Evolutionary conservation across 345 rosid species (phyloP).

Genomic region (Anacardium occidentale): DNA sequence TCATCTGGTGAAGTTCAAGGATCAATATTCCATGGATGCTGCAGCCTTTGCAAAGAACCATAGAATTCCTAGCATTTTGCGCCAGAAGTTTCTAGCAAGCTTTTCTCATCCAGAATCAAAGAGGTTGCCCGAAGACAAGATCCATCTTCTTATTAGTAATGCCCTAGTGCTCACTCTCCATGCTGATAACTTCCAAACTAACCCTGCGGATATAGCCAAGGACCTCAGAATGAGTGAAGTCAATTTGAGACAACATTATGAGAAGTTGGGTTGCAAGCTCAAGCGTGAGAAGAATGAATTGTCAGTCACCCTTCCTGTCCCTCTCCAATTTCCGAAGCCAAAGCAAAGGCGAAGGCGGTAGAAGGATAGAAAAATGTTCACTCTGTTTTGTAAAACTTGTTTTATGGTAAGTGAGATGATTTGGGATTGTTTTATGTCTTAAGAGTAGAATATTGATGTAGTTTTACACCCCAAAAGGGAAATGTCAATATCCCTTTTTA

Average conservation of each 20-base stretch:
- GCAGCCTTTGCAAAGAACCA: conserved; percentile 56
- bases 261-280: conserved; percentile 76
- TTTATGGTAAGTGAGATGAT: background rate
- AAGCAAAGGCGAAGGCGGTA: conserved; percentile 38
- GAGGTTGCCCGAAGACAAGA: conserved; percentile 47
- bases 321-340: conserved; percentile 54
- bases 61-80: conserved; percentile 52
- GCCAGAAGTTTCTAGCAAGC: conserved; percentile 44
- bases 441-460: background rate
- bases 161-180: conserved; percentile 72
- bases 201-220: conserved; percentile 63
- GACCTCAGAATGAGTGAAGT: conserved; percentile 59
- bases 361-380: background rate
- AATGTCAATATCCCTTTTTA: background rate
- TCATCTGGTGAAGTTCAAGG: conserved; percentile 84
- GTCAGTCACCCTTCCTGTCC: conserved; percentile 54
- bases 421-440: background rate
- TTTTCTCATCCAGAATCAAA: conserved; percentile 45
- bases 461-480: background rate
- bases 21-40: conserved; percentile 51
- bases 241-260: conserved; percentile 49
- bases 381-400: background rate
- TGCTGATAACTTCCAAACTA: conserved; percentile 62
- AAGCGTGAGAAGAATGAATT: conserved; percentile 23
- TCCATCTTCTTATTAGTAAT: conserved; percentile 69